Evolutionary conservation across 495 filamentous ascomycete species (phyloP).

Genomic region (Penicillium bovifimosum): DNA sequence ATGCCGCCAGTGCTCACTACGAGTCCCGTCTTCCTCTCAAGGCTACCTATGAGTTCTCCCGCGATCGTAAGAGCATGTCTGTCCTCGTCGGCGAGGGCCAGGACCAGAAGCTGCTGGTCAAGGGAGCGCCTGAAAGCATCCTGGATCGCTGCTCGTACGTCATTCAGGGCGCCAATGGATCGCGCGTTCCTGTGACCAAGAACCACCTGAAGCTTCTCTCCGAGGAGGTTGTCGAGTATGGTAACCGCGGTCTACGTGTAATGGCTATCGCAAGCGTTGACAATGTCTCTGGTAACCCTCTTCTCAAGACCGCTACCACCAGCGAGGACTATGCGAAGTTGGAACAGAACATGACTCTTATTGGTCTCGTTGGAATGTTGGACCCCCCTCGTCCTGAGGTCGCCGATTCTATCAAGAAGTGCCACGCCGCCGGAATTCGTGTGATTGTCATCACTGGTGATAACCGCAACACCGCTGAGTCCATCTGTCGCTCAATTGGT

Average conservation of each 20-base stretch:
- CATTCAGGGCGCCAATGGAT: constrained; percentile 68
- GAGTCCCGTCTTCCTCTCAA: constrained; percentile 68
- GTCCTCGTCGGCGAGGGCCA: constrained; percentile 70
- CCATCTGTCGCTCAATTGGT: constrained; percentile 94
- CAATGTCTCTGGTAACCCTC: constrained; percentile 61
- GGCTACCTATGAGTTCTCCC: constrained; percentile 93
- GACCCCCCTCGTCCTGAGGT: constrained; percentile 98
- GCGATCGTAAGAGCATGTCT: constrained; percentile 99
- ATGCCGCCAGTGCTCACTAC: constrained; percentile 79
- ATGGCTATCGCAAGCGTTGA: constrained; percentile 86
- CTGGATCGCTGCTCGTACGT: constrained; percentile 83
- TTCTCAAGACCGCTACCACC: constrained; percentile 68
- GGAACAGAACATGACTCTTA: constrained; percentile 88
- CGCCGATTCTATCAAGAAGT: constrained; percentile 75
- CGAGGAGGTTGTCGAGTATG: constrained; percentile 79
- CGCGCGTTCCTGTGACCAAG: constrained; percentile 61
- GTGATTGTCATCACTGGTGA: constrained; percentile 98
- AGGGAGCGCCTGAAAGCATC: constrained; percentile 92
- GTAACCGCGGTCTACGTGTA: constrained; percentile 86
- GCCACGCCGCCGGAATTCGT: constrained; percentile 87
- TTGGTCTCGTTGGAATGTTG: constrained; percentile 94
- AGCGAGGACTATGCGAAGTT: constrained; percentile 77
- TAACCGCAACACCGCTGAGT: constrained; percentile 95
- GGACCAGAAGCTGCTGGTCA: constrained; percentile 80
- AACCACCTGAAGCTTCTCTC: constrained; percentile 62